phyloP scores from a whole-genome alignment of 441 rosid species.

The Pelargonium hybrid region DNA sequence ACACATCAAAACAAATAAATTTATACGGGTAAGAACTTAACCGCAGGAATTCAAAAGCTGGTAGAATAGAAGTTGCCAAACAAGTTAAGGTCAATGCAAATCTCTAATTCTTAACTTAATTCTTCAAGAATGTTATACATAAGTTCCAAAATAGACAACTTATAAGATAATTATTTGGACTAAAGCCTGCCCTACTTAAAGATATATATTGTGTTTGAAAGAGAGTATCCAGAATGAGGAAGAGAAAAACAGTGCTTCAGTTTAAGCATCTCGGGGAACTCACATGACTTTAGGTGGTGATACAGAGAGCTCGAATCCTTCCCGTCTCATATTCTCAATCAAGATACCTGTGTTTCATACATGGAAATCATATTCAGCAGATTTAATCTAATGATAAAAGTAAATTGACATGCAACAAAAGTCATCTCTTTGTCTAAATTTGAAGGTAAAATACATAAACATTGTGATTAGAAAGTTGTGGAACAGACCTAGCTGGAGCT shows the following conservation, averaged over 20 bases:
- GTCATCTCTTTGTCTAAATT: background rate
- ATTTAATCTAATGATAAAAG: background rate
- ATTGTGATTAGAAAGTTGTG: background rate
- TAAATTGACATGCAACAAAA: background rate
- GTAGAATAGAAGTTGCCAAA: background rate
- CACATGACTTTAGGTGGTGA: constrained; percentile 98
- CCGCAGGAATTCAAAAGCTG: background rate
- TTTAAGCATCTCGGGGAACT: constrained; percentile 24
- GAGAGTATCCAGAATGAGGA: background rate
- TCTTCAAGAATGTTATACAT: background rate
- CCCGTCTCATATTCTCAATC: constrained; percentile 96
- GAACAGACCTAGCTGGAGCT: constrained; percentile 84
- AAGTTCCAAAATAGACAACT: background rate
- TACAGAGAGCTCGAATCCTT: constrained; percentile 88
- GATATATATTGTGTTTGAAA: background rate
- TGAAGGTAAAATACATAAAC: background rate
- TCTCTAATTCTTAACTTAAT: background rate
- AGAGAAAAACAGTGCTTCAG: constrained; percentile 6
- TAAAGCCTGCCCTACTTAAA: background rate
- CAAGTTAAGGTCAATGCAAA: background rate
- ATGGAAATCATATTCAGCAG: constrained; percentile 15
- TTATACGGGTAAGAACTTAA: background rate
- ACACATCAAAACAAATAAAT: too few relatives aligned
- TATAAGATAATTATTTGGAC: background rate
- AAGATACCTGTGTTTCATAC: constrained; percentile 61